Evolutionary conservation across 495 filamentous ascomycete species (phyloP), one percentile per base, ranked within the genome.

Genomic region (Astrothelium macrocarpum): DNA sequence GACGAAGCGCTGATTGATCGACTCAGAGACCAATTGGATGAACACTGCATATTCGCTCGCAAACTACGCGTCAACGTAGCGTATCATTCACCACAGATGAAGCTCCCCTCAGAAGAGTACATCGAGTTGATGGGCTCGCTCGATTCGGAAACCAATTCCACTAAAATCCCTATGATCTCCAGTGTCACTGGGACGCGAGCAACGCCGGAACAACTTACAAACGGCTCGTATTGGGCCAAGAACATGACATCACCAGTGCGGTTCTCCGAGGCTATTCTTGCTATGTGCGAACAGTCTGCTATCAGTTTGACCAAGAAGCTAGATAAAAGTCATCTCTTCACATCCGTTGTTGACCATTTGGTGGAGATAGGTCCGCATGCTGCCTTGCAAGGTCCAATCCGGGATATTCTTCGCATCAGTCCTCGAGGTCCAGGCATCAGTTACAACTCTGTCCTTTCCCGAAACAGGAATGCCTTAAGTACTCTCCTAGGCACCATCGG

Each of bases 61-160:
- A 20, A 25, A 14, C 63, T 65, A 26, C 32, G 42, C 16, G 63
- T 65, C 26, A 29, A 62, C 26, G 53, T 32, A 12, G 63, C 63
- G 12, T 65, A 65, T 66, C 86, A 89, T 67, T 87, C 84, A 1
- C 78, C 80, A 59, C 82, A 88, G 63, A 87, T 88, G 80, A 67
- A 76, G 42, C 64, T 28, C 1, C 2, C 60, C 25, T 62, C 62
- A 0, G n/a, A 20, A 23, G 62, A 16, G 10, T 64, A 60, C 53
- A 23, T 64, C 4, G 23, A 45, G 14, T 18, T 28, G n/a, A 11
- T 53, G 9, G 39, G 39, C 28, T 25, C 28, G 11, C 25, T 29
- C 3, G 23, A 26, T 4, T 9, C 5, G 2, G 2, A 11, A 7
- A 11, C 4, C 3, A 9, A 26, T 26, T 56, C 49, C 23, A 10